These are phyloP conservation scores for Xylariaceae sp. DNA, from an alignment of 2,329 filamentous ascomycete species.

Conservation along the genomic window DNA sequence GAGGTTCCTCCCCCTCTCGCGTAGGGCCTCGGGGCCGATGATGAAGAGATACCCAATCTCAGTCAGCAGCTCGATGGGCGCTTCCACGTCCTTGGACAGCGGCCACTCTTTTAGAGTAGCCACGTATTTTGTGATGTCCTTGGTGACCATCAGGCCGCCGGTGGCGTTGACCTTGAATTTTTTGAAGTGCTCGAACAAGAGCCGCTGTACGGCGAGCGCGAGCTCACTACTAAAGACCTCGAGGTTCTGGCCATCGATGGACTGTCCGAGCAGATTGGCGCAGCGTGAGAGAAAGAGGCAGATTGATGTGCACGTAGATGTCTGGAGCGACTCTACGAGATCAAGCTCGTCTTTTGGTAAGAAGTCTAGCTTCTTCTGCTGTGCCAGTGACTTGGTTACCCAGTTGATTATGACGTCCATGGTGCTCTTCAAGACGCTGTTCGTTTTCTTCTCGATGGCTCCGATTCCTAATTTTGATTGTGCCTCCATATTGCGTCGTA, in stretches of 20 bases:
- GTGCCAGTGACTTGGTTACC: constrained; percentile 65
- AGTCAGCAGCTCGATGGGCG: constrained; percentile 75
- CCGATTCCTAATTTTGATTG: constrained; percentile 69
- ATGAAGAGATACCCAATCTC: constrained; percentile 97
- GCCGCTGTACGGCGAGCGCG: constrained; percentile 68
- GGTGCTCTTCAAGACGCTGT: constrained; percentile 53
- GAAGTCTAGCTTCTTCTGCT: constrained; percentile 86
- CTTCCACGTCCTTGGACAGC: constrained; percentile 62
- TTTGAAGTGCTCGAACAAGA: constrained; percentile 90
- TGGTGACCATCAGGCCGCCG: constrained; percentile 89
- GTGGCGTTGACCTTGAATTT: constrained; percentile 90
- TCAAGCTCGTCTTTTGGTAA: constrained; percentile 72
- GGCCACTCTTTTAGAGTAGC: constrained; percentile 81
- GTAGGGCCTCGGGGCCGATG: constrained; percentile 74
- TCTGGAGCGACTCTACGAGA: constrained; percentile 72
- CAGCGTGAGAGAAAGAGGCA: constrained; percentile 73
- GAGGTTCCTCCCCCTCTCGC: constrained; percentile 63
- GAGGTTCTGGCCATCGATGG: constrained; percentile 80
- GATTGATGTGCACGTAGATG: constrained; percentile 76
- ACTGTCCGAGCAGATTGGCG: constrained; percentile 57
- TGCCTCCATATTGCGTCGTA: constrained; percentile 84
- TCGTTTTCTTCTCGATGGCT: constrained; percentile 79
- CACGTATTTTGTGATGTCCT: constrained; percentile 92
- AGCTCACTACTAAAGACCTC: constrained; percentile 80
- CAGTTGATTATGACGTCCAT: constrained; percentile 70